Conservation (phyloP, 1,284 basidiomycete species). For the Cystobasidiaceae sp. region DNA sequence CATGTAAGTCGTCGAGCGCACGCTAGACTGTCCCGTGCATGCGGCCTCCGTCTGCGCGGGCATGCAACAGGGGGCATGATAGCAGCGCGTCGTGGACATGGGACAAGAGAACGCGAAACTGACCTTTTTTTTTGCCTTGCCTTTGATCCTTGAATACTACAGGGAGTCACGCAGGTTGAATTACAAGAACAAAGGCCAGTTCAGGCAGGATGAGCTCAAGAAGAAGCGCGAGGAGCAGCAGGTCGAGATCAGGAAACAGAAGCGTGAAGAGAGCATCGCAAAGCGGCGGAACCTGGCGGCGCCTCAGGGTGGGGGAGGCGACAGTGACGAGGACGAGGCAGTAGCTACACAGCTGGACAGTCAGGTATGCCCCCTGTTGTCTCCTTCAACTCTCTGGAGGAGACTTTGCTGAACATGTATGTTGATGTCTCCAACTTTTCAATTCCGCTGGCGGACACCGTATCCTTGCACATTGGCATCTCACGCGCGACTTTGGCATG, state of each 20-base stretch:
- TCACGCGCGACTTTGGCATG: no score
- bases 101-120: not conserved
- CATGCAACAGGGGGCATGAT: not conserved
- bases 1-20: no score
- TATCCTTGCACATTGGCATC: no score
- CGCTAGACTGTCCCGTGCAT: no score
- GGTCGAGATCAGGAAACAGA: slow-evolving; percentile 93
- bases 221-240: slow-evolving; percentile 93
- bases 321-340: slow-evolving; percentile 41
- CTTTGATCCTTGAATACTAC: no score
- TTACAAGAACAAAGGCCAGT: slow-evolving; percentile 68
- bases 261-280: slow-evolving; percentile 93
- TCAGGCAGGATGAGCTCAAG: slow-evolving; percentile 75
- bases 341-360: slow-evolving; percentile 37
- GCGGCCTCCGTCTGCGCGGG: no score
- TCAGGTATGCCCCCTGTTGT: slow-evolving; percentile 33
- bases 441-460: no score
- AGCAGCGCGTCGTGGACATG: not conserved
- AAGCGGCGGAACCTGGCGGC: slow-evolving; percentile 89
- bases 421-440: slow-evolving; percentile 30
- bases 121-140: not conserved
- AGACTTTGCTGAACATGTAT: not conserved
- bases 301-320: slow-evolving; percentile 56
- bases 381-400: not conserved
- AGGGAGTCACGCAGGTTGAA: slow-evolving; percentile 44